These are phyloP conservation scores for Plasmodium vinckei DNA, from an alignment of 169 alveolate species.

Conservation along the genomic window DNA sequence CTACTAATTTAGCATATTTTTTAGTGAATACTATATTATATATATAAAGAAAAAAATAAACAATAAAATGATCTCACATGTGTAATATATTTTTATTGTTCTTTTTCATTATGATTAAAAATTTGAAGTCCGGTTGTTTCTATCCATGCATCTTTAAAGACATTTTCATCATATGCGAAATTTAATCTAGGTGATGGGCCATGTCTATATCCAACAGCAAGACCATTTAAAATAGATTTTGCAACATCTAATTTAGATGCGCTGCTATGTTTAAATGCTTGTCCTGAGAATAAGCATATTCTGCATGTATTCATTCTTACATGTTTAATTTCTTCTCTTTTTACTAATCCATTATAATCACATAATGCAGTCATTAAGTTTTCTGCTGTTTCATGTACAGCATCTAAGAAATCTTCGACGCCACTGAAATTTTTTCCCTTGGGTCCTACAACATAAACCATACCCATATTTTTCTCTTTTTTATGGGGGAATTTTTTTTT, in stretches of 20 bases:
- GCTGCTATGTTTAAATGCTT: constrained; percentile 65
- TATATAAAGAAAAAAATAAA: background rate
- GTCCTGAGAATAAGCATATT: constrained; percentile 82
- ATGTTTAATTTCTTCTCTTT: constrained; percentile 80
- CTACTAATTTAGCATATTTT: too few relatives aligned
- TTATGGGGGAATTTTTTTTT: constrained; percentile 70
- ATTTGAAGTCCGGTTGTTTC: constrained; percentile 72
- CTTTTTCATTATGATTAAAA: constrained; percentile 55
- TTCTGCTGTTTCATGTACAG: constrained; percentile 83
- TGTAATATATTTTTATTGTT: background rate
- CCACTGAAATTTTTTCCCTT: constrained; percentile 75
- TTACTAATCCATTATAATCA: constrained; percentile 88
- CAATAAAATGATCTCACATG: too few relatives aligned
- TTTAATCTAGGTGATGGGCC: constrained; percentile 89
- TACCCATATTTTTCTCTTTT: constrained; percentile 80
- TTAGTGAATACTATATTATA: background rate
- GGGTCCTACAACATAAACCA: constrained; percentile 86
- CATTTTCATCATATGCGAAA: constrained; percentile 87
- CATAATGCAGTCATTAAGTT: constrained; percentile 87
- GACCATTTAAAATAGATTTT: constrained; percentile 80
- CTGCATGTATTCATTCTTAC: constrained; percentile 83
- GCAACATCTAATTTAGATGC: constrained; percentile 85
- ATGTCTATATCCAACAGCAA: constrained; percentile 87
- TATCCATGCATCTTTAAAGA: constrained; percentile 78
- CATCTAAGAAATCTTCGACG: constrained; percentile 80